A percentile compares a stretch with the other conserved stretches of the same genome.
Evolutionary conservation across 108 stramenopile genomes (phyloP).

Genomic region (Cyclotella sp.): DNA sequence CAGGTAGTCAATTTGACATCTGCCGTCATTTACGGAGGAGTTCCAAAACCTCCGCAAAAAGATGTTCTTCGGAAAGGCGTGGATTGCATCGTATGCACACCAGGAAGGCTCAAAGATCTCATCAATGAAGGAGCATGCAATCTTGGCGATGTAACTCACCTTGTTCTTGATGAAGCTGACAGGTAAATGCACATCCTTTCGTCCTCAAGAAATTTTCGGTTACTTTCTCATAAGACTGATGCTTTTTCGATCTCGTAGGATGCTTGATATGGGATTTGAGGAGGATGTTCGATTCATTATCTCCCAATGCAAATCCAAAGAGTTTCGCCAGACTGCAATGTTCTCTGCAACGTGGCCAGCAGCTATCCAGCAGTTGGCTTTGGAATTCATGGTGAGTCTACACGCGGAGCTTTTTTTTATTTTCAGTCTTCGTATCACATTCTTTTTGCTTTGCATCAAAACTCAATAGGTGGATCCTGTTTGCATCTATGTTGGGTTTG

Average conservation of each 20-base stretch:
- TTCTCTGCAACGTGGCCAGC: constrained; percentile 99
- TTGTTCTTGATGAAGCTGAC: constrained; percentile 99
- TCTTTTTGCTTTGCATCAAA: background rate
- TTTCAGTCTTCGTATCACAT: background rate
- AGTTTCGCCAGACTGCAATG: constrained; percentile 94
- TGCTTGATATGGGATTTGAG: constrained; percentile 75
- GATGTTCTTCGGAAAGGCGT: constrained; percentile 72
- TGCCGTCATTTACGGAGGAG: constrained; percentile 95
- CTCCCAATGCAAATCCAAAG: constrained; percentile 60
- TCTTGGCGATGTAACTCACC: constrained; percentile 74
- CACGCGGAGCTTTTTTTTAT: background rate
- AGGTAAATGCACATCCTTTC: constrained; percentile 56
- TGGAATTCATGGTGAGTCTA: constrained; percentile 73
- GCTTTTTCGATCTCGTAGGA: background rate
- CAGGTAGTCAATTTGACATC: constrained; percentile 74
- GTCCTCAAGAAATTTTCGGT: background rate
- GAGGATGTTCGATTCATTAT: constrained; percentile 87
- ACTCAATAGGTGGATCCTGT: constrained; percentile 64
- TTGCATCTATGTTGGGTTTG: constrained; percentile 89
- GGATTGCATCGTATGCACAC: constrained; percentile 96
- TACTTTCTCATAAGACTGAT: background rate
- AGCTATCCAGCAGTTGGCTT: constrained; percentile 91
- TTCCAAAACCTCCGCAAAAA: constrained; percentile 91
- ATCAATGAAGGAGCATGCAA: constrained; percentile 87
- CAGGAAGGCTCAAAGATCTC: constrained; percentile 96